Evolutionary conservation across 139 green algal species (phyloP).

Genomic region (Picochlorum sp.): DNA sequence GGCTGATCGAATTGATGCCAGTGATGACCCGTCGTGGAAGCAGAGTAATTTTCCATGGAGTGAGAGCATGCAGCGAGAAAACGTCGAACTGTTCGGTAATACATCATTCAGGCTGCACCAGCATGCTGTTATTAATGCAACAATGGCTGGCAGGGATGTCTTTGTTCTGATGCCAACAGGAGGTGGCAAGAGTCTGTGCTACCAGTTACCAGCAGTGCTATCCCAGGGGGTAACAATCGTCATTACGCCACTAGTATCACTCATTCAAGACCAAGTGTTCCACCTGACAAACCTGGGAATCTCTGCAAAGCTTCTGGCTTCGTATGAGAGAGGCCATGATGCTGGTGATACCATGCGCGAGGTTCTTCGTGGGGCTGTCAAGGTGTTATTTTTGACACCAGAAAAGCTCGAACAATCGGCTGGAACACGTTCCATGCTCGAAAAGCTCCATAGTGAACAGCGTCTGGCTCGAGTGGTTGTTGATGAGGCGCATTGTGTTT

Average conservation of each 20-base stretch:
- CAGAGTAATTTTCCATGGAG: slow-evolving; percentile 34
- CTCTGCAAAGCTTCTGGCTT: slow-evolving; percentile 17
- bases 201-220: slow-evolving; percentile 71
- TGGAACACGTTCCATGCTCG: slow-evolving; percentile 51
- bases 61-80: slow-evolving; percentile 20
- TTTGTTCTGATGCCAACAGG: slow-evolving; percentile 86
- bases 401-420: slow-evolving; percentile 59
- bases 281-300: slow-evolving; percentile 54
- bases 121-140: slow-evolving; percentile 67
- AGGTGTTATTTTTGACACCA: slow-evolving; percentile 85
- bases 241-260: slow-evolving; percentile 67
- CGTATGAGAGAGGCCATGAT: slow-evolving; percentile 9
- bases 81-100: slow-evolving; percentile 56
- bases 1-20: background rate
- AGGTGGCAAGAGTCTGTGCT: slow-evolving; percentile 67
- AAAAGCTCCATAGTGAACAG: slow-evolving; percentile 40
- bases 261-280: slow-evolving; percentile 80
- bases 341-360: slow-evolving; percentile 4
- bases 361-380: slow-evolving; percentile 19
- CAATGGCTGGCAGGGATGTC: slow-evolving; percentile 53
- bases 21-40: slow-evolving; percentile 12
- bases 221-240: slow-evolving; percentile 53
- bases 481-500: slow-evolving; percentile 97
- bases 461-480: slow-evolving; percentile 66
- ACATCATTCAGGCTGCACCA: slow-evolving; percentile 61